phyloP scores from a whole-genome alignment of 768 basidiomycete species.

The Pilatotrama ljubarskyi region DNA sequence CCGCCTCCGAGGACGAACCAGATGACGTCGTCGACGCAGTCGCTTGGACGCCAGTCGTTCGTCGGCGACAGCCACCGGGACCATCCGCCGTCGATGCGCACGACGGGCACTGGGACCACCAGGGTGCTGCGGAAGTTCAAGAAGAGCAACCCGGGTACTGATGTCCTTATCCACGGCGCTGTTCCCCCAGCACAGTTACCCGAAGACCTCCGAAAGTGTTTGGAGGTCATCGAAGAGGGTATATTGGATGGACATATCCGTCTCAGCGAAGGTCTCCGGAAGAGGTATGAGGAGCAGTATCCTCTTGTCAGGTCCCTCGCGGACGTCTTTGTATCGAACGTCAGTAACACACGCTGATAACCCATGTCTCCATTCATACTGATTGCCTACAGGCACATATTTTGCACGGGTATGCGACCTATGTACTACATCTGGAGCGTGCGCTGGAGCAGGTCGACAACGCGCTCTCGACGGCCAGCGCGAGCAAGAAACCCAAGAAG shows the following conservation, averaged over 20 bases:
- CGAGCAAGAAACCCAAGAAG: slow-evolving; percentile 78
- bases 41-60: slow-evolving; percentile 69
- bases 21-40: slow-evolving; percentile 65
- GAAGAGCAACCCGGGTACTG: slow-evolving; percentile 52
- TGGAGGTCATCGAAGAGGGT: slow-evolving; percentile 84
- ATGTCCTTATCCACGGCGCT: slow-evolving; percentile 47
- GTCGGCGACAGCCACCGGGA: slow-evolving; percentile 49
- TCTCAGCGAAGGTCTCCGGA: slow-evolving; percentile 80
- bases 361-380: slow-evolving; percentile 22
- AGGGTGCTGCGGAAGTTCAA: slow-evolving; percentile 67
- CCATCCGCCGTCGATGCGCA: slow-evolving; percentile 41
- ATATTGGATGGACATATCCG: slow-evolving; percentile 89
- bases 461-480: slow-evolving; percentile 59
- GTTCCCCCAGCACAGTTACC: slow-evolving; percentile 81
- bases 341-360: slow-evolving; percentile 42
- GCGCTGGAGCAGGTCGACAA: slow-evolving; percentile 88
- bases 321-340: slow-evolving; percentile 94
- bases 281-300: slow-evolving; percentile 94
- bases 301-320: slow-evolving; percentile 90
- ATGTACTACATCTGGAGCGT: slow-evolving; percentile 91
- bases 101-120: slow-evolving; percentile 30
- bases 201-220: slow-evolving; percentile 80
- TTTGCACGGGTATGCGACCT: slow-evolving; percentile 90
- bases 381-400: slow-evolving; percentile 71
- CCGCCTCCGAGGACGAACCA: slow-evolving; percentile 58